phyloP scores from a whole-genome alignment of 805 yeast species.

The Maudiozyma barnettii region DNA sequence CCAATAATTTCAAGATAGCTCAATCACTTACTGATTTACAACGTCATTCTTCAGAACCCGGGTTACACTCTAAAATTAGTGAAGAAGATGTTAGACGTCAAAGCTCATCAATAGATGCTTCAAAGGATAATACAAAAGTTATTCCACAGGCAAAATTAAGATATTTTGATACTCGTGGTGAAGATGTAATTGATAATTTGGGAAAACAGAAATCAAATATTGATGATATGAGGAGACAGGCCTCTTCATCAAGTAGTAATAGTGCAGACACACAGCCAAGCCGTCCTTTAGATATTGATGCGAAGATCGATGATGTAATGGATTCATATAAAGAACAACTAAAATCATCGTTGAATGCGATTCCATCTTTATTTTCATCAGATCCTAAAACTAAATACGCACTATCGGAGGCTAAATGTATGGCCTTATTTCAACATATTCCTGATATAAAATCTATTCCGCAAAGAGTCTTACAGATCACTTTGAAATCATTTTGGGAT shows the following conservation, averaged over 20 bases:
- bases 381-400: slow-evolving; percentile 16
- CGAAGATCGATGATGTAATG: background rate
- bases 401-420: slow-evolving; percentile 10
- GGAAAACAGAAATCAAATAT: background rate
- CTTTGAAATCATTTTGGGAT: slow-evolving; percentile 38
- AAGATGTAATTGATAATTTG: background rate
- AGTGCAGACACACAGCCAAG: background rate
- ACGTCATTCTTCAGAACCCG: background rate
- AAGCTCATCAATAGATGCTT: background rate
- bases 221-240: background rate
- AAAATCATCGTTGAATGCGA: slow-evolving; percentile 10
- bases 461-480: slow-evolving; percentile 9
- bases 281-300: background rate
- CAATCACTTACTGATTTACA: background rate
- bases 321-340: slow-evolving; percentile 8
- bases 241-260: background rate
- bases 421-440: slow-evolving; percentile 7
- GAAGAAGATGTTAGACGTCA: background rate
- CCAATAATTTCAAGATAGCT: background rate
- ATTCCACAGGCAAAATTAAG: background rate
- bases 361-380: slow-evolving; percentile 15
- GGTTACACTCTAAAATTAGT: background rate
- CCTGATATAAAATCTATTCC: slow-evolving; percentile 17
- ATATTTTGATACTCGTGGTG: slow-evolving; percentile 1
- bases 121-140: background rate